Conservation (phyloP, 164 flowering plant species). For the Santalum album region DNA sequence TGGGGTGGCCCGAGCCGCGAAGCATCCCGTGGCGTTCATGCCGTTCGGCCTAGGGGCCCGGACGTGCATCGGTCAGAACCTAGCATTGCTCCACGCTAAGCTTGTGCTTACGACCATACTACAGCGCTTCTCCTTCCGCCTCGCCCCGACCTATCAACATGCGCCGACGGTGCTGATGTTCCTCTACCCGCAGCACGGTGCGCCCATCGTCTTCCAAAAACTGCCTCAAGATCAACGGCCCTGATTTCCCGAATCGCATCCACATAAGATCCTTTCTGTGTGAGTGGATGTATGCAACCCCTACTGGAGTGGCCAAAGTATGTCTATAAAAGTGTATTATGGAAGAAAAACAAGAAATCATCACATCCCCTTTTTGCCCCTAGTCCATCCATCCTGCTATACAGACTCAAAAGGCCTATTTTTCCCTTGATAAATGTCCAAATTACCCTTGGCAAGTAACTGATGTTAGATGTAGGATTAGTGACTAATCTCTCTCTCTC, state of each 20-base stretch:
- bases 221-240: conserved; percentile 18
- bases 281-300: neutral
- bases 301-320: neutral
- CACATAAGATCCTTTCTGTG: conserved; percentile 5
- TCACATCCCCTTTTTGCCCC: neutral
- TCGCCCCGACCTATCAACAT: conserved; percentile 64
- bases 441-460: neutral
- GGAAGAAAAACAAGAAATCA: neutral
- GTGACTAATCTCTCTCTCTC: neutral
- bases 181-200: conserved; percentile 83
- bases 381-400: neutral
- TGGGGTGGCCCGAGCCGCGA: conserved; percentile 75
- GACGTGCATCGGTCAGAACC: conserved; percentile 80
- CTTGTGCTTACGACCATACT: conserved; percentile 53
- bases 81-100: conserved; percentile 76
- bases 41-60: conserved; percentile 91
- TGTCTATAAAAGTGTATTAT: neutral
- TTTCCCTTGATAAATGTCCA: no score
- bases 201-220: conserved; percentile 54
- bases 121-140: conserved; percentile 54
- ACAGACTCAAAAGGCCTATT: neutral
- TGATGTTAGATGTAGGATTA: neutral
- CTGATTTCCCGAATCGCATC: neutral
- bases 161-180: conserved; percentile 87
- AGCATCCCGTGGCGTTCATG: conserved; percentile 78